Evolutionary conservation across 2,329 filamentous ascomycete species (phyloP).

Genomic region (Nemania sp.): DNA sequence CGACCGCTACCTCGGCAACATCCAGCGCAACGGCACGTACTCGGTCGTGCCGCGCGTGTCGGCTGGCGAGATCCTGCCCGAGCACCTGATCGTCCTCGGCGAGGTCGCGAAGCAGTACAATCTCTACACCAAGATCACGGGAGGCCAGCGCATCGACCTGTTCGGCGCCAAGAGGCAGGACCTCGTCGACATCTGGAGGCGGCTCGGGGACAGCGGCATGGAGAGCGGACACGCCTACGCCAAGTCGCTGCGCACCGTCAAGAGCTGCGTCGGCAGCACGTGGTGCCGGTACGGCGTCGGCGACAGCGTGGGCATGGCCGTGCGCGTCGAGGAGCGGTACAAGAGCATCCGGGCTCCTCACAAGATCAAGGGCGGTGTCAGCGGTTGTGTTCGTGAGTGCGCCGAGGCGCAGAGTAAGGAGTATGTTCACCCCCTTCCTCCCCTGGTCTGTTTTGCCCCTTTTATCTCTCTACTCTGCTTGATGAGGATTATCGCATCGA

Average conservation of each 20-base stretch:
- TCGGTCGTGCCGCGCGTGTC: slow-evolving; percentile 83
- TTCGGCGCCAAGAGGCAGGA: slow-evolving; percentile 91
- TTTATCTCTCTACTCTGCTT: background rate
- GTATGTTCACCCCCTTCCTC: slow-evolving; percentile 49
- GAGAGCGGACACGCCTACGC: slow-evolving; percentile 91
- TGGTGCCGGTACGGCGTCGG: slow-evolving; percentile 91
- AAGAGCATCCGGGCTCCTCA: slow-evolving; percentile 89
- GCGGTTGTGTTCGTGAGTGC: slow-evolving; percentile 89
- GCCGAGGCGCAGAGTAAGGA: slow-evolving; percentile 93
- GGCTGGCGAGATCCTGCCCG: slow-evolving; percentile 84
- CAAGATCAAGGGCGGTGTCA: slow-evolving; percentile 90
- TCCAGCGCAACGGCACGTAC: slow-evolving; percentile 89
- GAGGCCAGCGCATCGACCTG: slow-evolving; percentile 89
- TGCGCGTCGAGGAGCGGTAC: slow-evolving; percentile 85
- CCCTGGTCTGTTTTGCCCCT: background rate
- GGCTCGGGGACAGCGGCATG: slow-evolving; percentile 81
- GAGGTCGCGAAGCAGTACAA: slow-evolving; percentile 82
- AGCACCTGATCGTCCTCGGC: slow-evolving; percentile 82
- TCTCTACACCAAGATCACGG: slow-evolving; percentile 90
- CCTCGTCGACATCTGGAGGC: slow-evolving; percentile 78
- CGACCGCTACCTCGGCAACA: slow-evolving; percentile 85
- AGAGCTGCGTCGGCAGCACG: slow-evolving; percentile 87
- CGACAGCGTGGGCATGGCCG: slow-evolving; percentile 89
- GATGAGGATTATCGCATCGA: background rate
- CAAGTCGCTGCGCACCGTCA: slow-evolving; percentile 85